Percentiles rank a stretch among this genome's conserved stretches.
These are phyloP conservation scores for Isoetes engelmannii DNA, from an alignment of 83 land plant species.

Conservation along the genomic window DNA sequence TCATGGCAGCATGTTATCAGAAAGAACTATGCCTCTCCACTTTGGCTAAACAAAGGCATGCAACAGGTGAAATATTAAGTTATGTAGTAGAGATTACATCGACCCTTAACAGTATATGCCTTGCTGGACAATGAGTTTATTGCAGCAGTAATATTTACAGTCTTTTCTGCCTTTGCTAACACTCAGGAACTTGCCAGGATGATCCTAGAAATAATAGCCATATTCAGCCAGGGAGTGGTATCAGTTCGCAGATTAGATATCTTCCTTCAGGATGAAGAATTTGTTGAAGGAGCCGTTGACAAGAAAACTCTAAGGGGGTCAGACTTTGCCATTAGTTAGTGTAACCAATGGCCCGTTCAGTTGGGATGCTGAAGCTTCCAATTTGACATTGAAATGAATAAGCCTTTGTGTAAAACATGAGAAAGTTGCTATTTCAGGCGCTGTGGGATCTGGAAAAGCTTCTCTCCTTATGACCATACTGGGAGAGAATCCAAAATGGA, in stretches of 20 bases:
- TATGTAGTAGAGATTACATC: neutral
- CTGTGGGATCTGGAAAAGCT: constrained; percentile 30
- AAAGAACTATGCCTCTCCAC: neutral
- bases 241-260: neutral
- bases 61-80: neutral
- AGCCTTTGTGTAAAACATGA: constrained; percentile 30
- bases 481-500: constrained; percentile 13
- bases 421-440: constrained; percentile 26
- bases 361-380: constrained; percentile 40
- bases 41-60: neutral
- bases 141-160: constrained; percentile 6
- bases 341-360: constrained; percentile 4
- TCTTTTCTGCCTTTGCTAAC: constrained; percentile 9
- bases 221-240: neutral
- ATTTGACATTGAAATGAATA: constrained; percentile 31
- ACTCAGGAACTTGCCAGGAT: constrained; percentile 2
- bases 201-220: neutral
- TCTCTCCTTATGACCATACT: constrained; percentile 25
- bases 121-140: neutral
- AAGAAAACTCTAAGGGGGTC: neutral
- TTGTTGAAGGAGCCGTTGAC: neutral
- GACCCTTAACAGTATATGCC: neutral
- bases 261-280: constrained; percentile 9
- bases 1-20: neutral
- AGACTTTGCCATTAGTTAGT: neutral